Percentiles rank a stretch among this genome's conserved stretches.
These are phyloP conservation scores for Circinella minor DNA, from an alignment of 371 early-diverging fungal species.

Conservation along the genomic window DNA sequence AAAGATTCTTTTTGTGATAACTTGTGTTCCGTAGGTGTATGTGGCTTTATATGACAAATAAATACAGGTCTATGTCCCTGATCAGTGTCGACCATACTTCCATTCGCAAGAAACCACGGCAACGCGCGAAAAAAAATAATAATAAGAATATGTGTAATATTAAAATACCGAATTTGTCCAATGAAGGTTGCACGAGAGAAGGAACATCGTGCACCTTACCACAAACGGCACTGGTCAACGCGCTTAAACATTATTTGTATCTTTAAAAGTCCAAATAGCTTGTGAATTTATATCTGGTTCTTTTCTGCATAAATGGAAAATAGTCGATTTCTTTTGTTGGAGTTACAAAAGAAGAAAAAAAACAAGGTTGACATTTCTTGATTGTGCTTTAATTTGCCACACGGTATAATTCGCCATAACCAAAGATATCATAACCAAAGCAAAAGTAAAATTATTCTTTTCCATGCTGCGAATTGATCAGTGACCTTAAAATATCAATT, in stretches of 20 bases:
- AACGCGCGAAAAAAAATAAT: not conserved
- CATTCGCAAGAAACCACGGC: too few relatives aligned
- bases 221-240: slow-evolving; percentile 8
- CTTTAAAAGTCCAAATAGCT: slow-evolving; percentile 2
- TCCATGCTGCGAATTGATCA: not conserved
- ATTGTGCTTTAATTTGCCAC: not conserved
- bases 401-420: not conserved
- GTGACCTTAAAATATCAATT: slow-evolving; percentile 1
- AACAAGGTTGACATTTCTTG: slow-evolving; percentile 1
- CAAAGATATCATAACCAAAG: too few relatives aligned
- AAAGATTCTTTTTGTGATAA: not conserved
- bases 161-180: not conserved
- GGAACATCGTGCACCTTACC: not conserved
- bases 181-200: not conserved
- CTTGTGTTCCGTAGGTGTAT: not conserved
- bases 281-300: slow-evolving; percentile 12
- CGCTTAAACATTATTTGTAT: not conserved
- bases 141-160: not conserved
- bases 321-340: not conserved
- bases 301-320: slow-evolving; percentile 26
- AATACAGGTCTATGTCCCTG: slow-evolving; percentile 10
- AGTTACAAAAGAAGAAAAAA: not conserved
- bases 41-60: slow-evolving; percentile 3
- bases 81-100: not conserved
- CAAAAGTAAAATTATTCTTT: not conserved